A percentile compares a stretch with the other conserved stretches of the same genome.
phyloP scores from a whole-genome alignment of 805 yeast species.

The Kluyveromyces dobzhanskii region DNA sequence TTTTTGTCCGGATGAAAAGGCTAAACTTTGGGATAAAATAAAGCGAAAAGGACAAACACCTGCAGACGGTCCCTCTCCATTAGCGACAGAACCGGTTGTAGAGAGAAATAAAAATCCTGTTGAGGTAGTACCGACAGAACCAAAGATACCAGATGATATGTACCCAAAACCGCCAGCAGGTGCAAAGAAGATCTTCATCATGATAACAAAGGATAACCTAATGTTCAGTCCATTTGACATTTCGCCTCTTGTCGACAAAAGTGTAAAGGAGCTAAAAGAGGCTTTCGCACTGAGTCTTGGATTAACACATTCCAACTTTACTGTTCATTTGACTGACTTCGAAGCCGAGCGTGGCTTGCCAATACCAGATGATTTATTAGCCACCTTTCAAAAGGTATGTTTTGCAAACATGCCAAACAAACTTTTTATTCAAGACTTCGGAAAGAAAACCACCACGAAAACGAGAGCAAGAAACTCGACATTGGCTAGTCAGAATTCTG shows the following conservation, averaged over 20 bases:
- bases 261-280: slow-evolving; percentile 33
- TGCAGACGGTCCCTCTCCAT: slow-evolving; percentile 1
- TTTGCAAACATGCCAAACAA: slow-evolving; percentile 28
- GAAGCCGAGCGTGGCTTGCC: slow-evolving; percentile 50
- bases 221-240: slow-evolving; percentile 44
- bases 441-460: neutral
- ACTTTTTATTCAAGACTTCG: slow-evolving; percentile 17
- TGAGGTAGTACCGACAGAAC: neutral
- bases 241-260: slow-evolving; percentile 15
- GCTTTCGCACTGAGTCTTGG: slow-evolving; percentile 32
- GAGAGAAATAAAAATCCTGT: neutral
- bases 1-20: slow-evolving; percentile 16
- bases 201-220: slow-evolving; percentile 58
- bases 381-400: slow-evolving; percentile 27
- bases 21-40: slow-evolving; percentile 23
- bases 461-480: slow-evolving; percentile 15
- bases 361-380: slow-evolving; percentile 41
- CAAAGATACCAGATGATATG: slow-evolving; percentile 14
- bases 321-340: slow-evolving; percentile 61
- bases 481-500: slow-evolving; percentile 11
- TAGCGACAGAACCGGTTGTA: neutral
- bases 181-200: slow-evolving; percentile 30
- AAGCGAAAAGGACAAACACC: slow-evolving; percentile 15
- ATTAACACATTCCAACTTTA: slow-evolving; percentile 19
- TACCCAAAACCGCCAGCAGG: slow-evolving; percentile 30